These are phyloP conservation scores for Curvularia eragrostidis DNA, from an alignment of 2,329 filamentous ascomycete genomes.

Conservation along the genomic window DNA sequence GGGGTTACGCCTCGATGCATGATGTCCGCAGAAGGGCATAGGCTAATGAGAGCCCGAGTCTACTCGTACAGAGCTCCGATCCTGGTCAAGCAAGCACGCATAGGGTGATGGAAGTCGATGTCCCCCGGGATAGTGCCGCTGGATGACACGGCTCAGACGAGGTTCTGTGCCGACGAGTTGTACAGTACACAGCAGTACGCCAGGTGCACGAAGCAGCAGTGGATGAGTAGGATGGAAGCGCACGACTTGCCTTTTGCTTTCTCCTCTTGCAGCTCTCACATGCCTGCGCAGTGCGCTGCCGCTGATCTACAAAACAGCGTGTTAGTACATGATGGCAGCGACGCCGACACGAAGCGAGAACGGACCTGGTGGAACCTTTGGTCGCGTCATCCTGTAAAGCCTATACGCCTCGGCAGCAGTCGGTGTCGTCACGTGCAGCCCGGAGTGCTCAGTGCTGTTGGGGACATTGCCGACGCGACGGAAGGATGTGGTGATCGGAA, in stretches of 20 bases:
- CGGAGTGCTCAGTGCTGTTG: slow-evolving; percentile 18
- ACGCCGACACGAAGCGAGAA: slow-evolving; percentile 16
- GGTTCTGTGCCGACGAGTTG: slow-evolving; percentile 2
- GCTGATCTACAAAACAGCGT: slow-evolving; percentile 66
- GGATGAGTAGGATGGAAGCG: not conserved
- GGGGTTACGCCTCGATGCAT: slow-evolving; percentile 1
- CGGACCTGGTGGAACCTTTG: slow-evolving; percentile 45
- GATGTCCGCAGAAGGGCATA: not conserved
- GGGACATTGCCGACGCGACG: slow-evolving; percentile 33
- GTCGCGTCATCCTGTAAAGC: slow-evolving; percentile 39
- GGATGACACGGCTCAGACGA: not conserved
- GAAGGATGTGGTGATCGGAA: slow-evolving; percentile 39
- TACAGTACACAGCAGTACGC: too few species aligned
- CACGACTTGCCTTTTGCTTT: slow-evolving; percentile 68
- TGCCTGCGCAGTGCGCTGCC: slow-evolving; percentile 68
- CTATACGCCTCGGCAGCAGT: slow-evolving; percentile 18
- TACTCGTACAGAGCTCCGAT: not conserved
- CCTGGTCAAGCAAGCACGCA: not conserved
- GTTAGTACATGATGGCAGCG: slow-evolving; percentile 24
- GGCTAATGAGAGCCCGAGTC: not conserved
- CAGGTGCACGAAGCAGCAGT: slow-evolving; percentile 1
- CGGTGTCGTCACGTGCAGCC: slow-evolving; percentile 30
- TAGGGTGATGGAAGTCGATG: not conserved
- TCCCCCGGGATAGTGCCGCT: not conserved
- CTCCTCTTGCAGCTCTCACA: slow-evolving; percentile 70